Evolutionary conservation across 202 grass and related monocot genomes (phyloP).

Genomic region (Eragrostis tef): DNA sequence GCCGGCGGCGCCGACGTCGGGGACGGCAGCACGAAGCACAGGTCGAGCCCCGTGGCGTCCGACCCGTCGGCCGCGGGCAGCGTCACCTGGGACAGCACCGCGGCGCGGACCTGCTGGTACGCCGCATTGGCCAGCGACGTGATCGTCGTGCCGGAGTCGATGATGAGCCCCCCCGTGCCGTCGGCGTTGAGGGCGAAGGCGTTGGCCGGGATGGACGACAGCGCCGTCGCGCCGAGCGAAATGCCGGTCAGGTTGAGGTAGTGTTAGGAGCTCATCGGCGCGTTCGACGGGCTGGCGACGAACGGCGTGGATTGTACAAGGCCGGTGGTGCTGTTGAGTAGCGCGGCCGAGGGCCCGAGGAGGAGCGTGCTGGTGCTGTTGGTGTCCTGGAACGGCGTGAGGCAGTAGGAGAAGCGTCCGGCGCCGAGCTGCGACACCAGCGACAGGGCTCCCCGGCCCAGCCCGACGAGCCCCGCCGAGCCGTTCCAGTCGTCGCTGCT

Average conservation of each 20-base stretch:
- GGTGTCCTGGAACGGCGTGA: conserved; percentile 58
- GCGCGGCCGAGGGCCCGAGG: conserved; percentile 50
- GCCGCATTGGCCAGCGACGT: conserved; percentile 50
- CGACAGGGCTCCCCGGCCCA: conserved; percentile 52
- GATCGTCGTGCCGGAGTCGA: conserved; percentile 66
- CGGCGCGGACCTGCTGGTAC: conserved; percentile 47
- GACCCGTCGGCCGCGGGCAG: conserved; percentile 41
- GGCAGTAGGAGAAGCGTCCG: conserved; percentile 76
- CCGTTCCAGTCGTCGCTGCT: conserved; percentile 52
- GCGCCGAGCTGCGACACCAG: conserved; percentile 64
- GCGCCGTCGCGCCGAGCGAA: conserved; percentile 51
- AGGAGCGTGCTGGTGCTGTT: conserved; percentile 64
- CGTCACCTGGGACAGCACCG: conserved; percentile 28
- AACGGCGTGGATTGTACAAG: conserved; percentile 57
- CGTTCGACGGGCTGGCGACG: background rate
- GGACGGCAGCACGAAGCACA: conserved; percentile 59
- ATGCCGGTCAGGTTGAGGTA: conserved; percentile 61
- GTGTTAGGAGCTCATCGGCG: background rate
- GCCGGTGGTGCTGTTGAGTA: conserved; percentile 32
- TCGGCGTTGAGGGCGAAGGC: conserved; percentile 48
- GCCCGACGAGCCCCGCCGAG: conserved; percentile 60
- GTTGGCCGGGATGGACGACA: conserved; percentile 40
- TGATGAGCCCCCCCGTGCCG: conserved; percentile 71
- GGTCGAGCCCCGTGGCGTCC: conserved; percentile 46
- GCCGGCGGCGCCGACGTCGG: conserved; percentile 31